Percentiles rank a stretch among this genome's conserved stretches.
phyloP scores from a whole-genome alignment of 768 basidiomycete genomes.

The Chalciporus piperatus region DNA sequence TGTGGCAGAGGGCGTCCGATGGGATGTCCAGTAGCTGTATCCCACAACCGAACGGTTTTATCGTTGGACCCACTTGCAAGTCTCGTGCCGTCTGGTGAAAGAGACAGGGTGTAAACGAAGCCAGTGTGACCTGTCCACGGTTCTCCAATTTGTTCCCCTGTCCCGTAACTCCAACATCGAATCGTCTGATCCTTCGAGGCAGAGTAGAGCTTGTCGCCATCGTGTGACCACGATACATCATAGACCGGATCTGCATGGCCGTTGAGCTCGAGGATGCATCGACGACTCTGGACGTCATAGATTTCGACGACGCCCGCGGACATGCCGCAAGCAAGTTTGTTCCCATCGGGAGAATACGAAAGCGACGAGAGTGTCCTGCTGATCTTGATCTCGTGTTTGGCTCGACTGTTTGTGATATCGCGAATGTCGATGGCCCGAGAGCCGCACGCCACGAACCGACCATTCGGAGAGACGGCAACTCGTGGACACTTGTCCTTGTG shows the following conservation, averaged over 20 bases:
- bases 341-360: not conserved
- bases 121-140: not conserved
- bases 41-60: constrained; percentile 10
- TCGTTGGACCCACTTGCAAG: constrained; percentile 11
- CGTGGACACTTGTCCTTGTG: not conserved
- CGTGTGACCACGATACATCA: constrained; percentile 1
- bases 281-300: not conserved
- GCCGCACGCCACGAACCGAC: not conserved
- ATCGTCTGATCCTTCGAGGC: not conserved
- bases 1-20: not conserved
- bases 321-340: not conserved
- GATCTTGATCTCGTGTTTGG: not conserved
- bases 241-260: not conserved
- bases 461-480: not conserved
- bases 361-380: not conserved
- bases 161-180: constrained; percentile 6
- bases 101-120: not conserved
- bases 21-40: not conserved
- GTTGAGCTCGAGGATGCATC: not conserved
- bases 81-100: constrained; percentile 1
- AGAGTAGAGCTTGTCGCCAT: constrained; percentile 5
- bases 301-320: not conserved
- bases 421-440: not conserved
- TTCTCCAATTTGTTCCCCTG: not conserved
- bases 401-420: not conserved